These are phyloP conservation scores for Aspergillus hiratsukae DNA, from an alignment of 2,329 filamentous ascomycete genomes.

Conservation along the genomic window DNA sequence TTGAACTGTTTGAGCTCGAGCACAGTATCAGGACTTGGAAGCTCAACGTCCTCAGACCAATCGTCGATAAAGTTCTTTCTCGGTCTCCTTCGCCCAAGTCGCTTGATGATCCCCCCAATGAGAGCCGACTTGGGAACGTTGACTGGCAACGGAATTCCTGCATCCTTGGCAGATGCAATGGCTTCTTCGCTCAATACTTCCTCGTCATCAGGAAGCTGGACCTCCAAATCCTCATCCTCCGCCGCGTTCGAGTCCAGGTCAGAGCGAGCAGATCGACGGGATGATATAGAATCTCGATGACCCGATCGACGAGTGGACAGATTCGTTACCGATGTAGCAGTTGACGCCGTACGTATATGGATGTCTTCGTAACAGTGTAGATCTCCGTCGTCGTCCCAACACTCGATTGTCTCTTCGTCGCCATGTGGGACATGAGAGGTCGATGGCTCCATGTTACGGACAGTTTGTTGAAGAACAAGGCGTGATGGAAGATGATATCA, in stretches of 20 bases:
- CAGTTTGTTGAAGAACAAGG: neutral
- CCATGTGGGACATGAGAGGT: conserved; percentile 29
- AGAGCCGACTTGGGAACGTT: conserved; percentile 86
- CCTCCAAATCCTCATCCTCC: conserved; percentile 82
- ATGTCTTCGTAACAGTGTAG: conserved; percentile 45
- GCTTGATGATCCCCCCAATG: conserved; percentile 87
- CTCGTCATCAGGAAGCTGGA: conserved; percentile 79
- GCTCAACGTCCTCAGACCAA: conserved; percentile 73
- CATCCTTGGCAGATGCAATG: conserved; percentile 79
- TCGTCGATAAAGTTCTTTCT: conserved; percentile 72
- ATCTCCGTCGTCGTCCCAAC: conserved; percentile 48
- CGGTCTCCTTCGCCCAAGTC: conserved; percentile 70
- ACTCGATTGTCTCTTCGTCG: conserved; percentile 40
- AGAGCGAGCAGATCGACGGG: conserved; percentile 74
- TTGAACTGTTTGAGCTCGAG: conserved; percentile 64
- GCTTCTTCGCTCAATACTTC: conserved; percentile 79
- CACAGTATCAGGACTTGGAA: conserved; percentile 54
- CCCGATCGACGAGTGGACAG: conserved; percentile 40
- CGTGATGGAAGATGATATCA: neutral
- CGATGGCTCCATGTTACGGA: conserved; percentile 36
- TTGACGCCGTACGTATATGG: conserved; percentile 43
- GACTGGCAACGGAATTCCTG: conserved; percentile 83
- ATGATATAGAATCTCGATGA: conserved; percentile 74
- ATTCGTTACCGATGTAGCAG: conserved; percentile 42
- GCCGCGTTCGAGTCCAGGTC: conserved; percentile 68